Conservation (phyloP, 495 filamentous ascomycete genomes). For the Annulohypoxylon moriforme region DNA sequence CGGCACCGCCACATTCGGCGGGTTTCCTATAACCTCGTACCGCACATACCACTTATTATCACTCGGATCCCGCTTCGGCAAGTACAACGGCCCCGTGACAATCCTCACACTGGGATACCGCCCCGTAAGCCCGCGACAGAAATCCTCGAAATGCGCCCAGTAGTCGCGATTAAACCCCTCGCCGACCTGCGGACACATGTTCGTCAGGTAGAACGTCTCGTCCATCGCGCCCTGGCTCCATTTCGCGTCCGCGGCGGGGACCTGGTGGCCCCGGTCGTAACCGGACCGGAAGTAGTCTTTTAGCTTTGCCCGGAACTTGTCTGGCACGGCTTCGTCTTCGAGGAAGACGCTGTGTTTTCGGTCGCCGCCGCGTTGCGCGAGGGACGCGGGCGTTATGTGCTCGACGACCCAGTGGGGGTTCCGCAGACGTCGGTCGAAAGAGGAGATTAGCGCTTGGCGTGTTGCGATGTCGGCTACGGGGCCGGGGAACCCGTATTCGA, state of each 20-base stretch:
- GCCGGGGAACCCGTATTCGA: constrained; percentile 97
- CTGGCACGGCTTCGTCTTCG: constrained; percentile 83
- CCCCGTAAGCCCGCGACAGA: constrained; percentile 82
- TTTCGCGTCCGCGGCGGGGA: constrained; percentile 96
- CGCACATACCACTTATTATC: constrained; percentile 95
- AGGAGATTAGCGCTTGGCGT: constrained; percentile 78
- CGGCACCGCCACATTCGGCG: constrained; percentile 94
- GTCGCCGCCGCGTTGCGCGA: constrained; percentile 79
- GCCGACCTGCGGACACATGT: constrained; percentile 98
- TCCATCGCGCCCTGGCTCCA: constrained; percentile 96
- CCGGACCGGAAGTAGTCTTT: constrained; percentile 93
- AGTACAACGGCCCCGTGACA: constrained; percentile 93
- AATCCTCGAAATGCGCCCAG: constrained; percentile 99
- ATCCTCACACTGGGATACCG: constrained; percentile 90
- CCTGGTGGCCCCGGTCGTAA: constrained; percentile 97
- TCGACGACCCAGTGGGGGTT: constrained; percentile 97
- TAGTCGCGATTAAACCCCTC: constrained; percentile 98
- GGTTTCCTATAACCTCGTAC: constrained; percentile 96
- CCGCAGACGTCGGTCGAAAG: constrained; percentile 89
- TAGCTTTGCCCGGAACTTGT: constrained; percentile 87
- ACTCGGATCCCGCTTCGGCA: constrained; percentile 76
- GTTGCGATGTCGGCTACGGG: constrained; percentile 84
- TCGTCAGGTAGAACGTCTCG: constrained; percentile 88
- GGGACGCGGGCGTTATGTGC: constrained; percentile 93
- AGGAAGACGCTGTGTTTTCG: constrained; percentile 83